Evolutionary conservation across 371 early-diverging fungal species (phyloP).

Genomic region (Syncephalastrum monosporum): DNA sequence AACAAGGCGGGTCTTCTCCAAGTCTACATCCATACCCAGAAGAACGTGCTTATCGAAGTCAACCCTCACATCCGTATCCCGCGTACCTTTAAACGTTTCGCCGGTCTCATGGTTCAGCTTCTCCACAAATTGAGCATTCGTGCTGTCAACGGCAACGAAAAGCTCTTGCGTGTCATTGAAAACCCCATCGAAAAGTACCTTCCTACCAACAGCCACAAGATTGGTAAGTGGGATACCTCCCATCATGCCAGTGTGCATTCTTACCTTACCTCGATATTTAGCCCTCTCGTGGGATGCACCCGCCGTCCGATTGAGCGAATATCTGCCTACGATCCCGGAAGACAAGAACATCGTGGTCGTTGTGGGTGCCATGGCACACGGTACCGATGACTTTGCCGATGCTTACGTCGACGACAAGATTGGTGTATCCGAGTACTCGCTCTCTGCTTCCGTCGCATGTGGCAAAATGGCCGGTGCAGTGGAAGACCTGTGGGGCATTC

Average conservation of each 20-base stretch:
- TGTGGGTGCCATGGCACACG: slow-evolving; percentile 97
- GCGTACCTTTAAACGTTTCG: slow-evolving; percentile 97
- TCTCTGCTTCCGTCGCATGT: slow-evolving; percentile 85
- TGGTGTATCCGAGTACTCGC: slow-evolving; percentile 90
- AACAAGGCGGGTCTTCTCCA: slow-evolving; percentile 96
- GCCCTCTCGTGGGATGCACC: slow-evolving; percentile 93
- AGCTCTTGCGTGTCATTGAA: slow-evolving; percentile 94
- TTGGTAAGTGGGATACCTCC: slow-evolving; percentile 51
- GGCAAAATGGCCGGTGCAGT: slow-evolving; percentile 86
- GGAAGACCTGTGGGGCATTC: slow-evolving; percentile 84
- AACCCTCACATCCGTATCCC: slow-evolving; percentile 98
- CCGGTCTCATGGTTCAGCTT: slow-evolving; percentile 97
- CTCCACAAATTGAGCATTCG: slow-evolving; percentile 96
- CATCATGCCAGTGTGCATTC: background rate
- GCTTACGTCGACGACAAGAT: slow-evolving; percentile 95
- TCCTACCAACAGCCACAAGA: slow-evolving; percentile 86
- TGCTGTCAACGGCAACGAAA: slow-evolving; percentile 87
- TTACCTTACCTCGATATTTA: slow-evolving; percentile 2
- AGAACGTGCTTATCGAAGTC: slow-evolving; percentile 96
- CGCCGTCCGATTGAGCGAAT: slow-evolving; percentile 80
- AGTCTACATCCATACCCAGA: slow-evolving; percentile 93
- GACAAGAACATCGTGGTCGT: slow-evolving; percentile 87
- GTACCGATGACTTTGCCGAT: slow-evolving; percentile 93
- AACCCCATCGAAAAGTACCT: slow-evolving; percentile 95
- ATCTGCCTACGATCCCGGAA: slow-evolving; percentile 75